Evolutionary conservation across 2,329 filamentous ascomycete genomes (phyloP), one percentile per base, ranked within the genome.

Genomic region (Cercospora zeae-maydis): DNA sequence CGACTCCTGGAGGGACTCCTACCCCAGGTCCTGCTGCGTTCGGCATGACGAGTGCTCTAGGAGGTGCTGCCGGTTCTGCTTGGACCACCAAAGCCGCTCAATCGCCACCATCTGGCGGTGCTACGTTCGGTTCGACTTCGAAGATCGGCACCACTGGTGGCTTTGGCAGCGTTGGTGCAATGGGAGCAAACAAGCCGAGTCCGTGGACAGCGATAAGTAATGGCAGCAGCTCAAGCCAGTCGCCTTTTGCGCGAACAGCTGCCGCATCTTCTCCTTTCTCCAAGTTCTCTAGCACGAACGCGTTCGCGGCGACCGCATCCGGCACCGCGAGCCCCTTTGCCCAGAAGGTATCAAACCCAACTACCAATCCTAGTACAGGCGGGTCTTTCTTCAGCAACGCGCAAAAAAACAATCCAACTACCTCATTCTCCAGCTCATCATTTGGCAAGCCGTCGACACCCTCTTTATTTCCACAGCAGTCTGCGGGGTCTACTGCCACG

Each of bases 401-500:
- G 24, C 47, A 60, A 24, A 42, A 62, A 47, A 58, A 58, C 16
- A 52, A 61, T 10, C 14, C 59, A 11, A 61, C 7, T 30, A 57
- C 45, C 51, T 55, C 69, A 14, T 66, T 56, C 68, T 72, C 61
- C 31, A 57, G 61, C 33, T 31, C 37, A 27, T 52, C 49, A 24
- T 65, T 69, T 21, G 62, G 61, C 30, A 64, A 65, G 39, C 60
- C 31, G 13, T 57, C 54, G 37, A 61, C 49, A 42, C 59, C 65
- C 13, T 62, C 59, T 19, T 30, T 68, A 2, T 54, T 55, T 4
- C 63, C 63, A 6, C 63, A 67, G 27, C 45, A 54, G 7, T 67
- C 67, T 2, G 78, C 78, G 66, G 78, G 76, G 4, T 80, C 78
- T 4, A 79, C 78, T n/a, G 62, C 70, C 64, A 61, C 75, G 70